Conservation (phyloP, 768 basidiomycete species). For the Agrocybe pediades region DNA sequence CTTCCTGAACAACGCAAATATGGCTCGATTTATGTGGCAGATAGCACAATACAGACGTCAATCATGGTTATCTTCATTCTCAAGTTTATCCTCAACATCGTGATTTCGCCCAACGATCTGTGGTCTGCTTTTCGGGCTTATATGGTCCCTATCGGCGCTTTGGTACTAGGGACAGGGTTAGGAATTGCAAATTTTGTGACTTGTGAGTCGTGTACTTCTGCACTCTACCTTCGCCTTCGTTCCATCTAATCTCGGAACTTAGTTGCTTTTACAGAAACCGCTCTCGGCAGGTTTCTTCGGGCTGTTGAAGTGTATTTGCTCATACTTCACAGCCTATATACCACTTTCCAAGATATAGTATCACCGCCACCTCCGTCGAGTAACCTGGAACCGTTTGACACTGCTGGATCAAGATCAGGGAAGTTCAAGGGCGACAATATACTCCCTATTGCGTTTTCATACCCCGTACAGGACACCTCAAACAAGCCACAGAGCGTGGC, state of each 20-base stretch:
- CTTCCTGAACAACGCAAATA: constrained; percentile 35
- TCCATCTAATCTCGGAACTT: not conserved
- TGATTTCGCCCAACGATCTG: constrained; percentile 41
- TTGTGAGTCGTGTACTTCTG: constrained; percentile 48
- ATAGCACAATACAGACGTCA: constrained; percentile 59
- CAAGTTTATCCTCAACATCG: constrained; percentile 62
- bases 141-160: constrained; percentile 48
- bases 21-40: constrained; percentile 56
- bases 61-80: constrained; percentile 60
- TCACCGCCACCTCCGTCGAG: not conserved
- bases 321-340: constrained; percentile 57
- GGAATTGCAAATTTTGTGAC: constrained; percentile 55
- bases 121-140: constrained; percentile 49
- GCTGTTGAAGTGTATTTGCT: constrained; percentile 65
- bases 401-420: not conserved
- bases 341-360: constrained; percentile 22
- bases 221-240: constrained; percentile 8
- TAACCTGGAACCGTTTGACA: not conserved
- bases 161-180: constrained; percentile 53
- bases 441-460: constrained; percentile 5
- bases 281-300: constrained; percentile 67
- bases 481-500: not conserved
- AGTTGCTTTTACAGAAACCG: constrained; percentile 73
- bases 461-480: not conserved
- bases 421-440: constrained; percentile 1